Evolutionary conservation across 1,284 basidiomycete genomes (phyloP), one percentile per base, ranked within the genome.

Genomic region (Mycena sp.): DNA sequence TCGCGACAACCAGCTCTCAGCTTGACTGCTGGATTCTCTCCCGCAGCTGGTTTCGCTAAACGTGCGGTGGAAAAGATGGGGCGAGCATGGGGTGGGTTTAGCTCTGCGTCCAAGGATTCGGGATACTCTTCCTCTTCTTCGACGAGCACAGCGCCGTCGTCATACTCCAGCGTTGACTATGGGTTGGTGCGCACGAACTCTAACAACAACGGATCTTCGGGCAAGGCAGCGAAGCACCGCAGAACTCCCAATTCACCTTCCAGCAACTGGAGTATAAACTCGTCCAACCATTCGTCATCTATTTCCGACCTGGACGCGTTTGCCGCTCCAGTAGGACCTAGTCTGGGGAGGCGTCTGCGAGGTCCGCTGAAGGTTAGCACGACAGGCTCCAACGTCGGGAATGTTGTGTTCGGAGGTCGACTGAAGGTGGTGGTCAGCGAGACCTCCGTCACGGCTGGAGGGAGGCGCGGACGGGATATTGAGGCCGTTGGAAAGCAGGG

Each of bases 21-120:
- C 75, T 88, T 93, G 81, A 87, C 90, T 2, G 86, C 85, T 64
- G 87, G 89, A 50, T 83, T 93, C 68, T 89, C 88, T 3, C 90
- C 91, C 46, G 90, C 91, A 38, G 90, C 91, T 34, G 91, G 91
- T 11, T 83, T 92, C n/a, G 93, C 92, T 22, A 91, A 90, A 75
- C 87, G 90, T 72, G 92, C 93, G 4, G 91, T 92, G 6, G 92
- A 93, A 81, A 91, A 88, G 79, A 89, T 94, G 82, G 89, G 90
- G 61, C 86, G 89, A 64, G 89, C 88, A 50, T 88, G 86, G 84
- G 88, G 87, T 69, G 83, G 83, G n/a, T 81, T 87, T 64, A 82
- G 83, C 71, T 83, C 87, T 7, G 83, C 83, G 65, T 82, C 85
- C 25, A 80, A 79, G 72, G 77, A 79, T 73, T 81, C 84, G 20